Evolutionary conservation across 495 filamentous ascomycete genomes (phyloP).

Genomic region (Lasiosphaeria ovina): DNA sequence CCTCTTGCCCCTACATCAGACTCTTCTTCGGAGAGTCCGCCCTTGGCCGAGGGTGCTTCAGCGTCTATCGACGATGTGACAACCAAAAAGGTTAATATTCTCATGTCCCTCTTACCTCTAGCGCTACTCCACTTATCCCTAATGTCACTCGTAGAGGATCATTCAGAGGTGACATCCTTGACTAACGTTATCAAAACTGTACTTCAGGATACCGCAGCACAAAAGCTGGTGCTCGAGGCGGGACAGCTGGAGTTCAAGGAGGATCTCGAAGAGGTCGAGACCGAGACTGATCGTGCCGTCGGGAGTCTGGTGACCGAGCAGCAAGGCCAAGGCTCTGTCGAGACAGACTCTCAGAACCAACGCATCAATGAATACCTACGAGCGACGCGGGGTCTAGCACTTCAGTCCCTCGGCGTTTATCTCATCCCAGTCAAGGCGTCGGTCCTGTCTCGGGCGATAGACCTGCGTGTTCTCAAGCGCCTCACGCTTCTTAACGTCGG

Average conservation of each 20-base stretch:
- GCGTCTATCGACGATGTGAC: slow-evolving; percentile 11
- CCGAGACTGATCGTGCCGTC: slow-evolving; percentile 22
- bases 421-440: slow-evolving; percentile 57
- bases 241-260: slow-evolving; percentile 22
- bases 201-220: background rate
- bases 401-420: slow-evolving; percentile 53
- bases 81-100: slow-evolving; percentile 22
- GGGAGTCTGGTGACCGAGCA: slow-evolving; percentile 2
- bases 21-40: slow-evolving; percentile 5
- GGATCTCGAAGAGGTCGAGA: slow-evolving; percentile 24
- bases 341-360: slow-evolving; percentile 12
- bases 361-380: slow-evolving; percentile 51
- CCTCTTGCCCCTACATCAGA: slow-evolving; percentile 3
- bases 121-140: too few relatives aligned
- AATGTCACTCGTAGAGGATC: slow-evolving; percentile 15
- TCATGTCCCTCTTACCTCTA: background rate
- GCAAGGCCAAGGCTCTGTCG: slow-evolving; percentile 3
- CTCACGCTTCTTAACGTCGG: slow-evolving; percentile 63
- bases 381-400: slow-evolving; percentile 50
- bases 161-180: slow-evolving; percentile 13
- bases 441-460: slow-evolving; percentile 50
- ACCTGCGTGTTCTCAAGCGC: slow-evolving; percentile 49
- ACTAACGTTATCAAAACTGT: too few relatives aligned
- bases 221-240: slow-evolving; percentile 8
- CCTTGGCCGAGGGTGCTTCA: slow-evolving; percentile 4